Evolutionary conservation across 495 filamentous ascomycete species (phyloP).

Genomic region (Elasticomyces elasticus): DNA sequence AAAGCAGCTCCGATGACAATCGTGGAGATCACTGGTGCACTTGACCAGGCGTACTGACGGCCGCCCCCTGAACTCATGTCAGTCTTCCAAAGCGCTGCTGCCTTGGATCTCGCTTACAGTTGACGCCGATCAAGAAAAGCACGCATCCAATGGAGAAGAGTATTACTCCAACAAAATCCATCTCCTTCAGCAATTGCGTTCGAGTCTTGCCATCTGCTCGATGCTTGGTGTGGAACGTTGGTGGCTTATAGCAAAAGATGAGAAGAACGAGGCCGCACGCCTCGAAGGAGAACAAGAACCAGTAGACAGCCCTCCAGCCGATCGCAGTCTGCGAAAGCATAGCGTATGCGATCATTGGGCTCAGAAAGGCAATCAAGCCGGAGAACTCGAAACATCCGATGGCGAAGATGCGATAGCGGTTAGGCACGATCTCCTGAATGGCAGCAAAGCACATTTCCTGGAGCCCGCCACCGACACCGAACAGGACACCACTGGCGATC

Average conservation of each 20-base stretch:
- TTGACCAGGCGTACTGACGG: slow-evolving; percentile 5
- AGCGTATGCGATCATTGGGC: slow-evolving; percentile 9
- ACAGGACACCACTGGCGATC: slow-evolving; percentile 13
- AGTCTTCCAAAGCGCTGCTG: neutral
- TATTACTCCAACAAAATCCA: slow-evolving; percentile 9
- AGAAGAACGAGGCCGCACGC: neutral
- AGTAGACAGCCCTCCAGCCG: slow-evolving; percentile 9
- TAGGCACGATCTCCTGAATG: slow-evolving; percentile 18
- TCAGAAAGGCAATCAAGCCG: neutral
- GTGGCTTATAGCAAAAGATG: slow-evolving; percentile 9
- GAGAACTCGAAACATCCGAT: slow-evolving; percentile 8
- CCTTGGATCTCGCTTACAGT: neutral
- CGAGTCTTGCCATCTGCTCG: neutral
- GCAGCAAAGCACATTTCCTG: slow-evolving; percentile 14
- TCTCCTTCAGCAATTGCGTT: neutral
- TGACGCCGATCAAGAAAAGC: slow-evolving; percentile 11
- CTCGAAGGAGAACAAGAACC: slow-evolving; percentile 5
- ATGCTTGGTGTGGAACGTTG: slow-evolving; percentile 16
- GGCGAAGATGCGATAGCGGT: slow-evolving; percentile 3
- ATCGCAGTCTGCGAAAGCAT: neutral
- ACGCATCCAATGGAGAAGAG: slow-evolving; percentile 5
- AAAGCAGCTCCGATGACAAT: slow-evolving; percentile 6
- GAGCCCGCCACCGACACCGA: slow-evolving; percentile 13
- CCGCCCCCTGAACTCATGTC: neutral
- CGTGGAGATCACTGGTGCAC: slow-evolving; percentile 4